These are phyloP conservation scores for Suhomyces xylopsoci DNA, from an alignment of 805 yeast species.

Conservation along the genomic window DNA sequence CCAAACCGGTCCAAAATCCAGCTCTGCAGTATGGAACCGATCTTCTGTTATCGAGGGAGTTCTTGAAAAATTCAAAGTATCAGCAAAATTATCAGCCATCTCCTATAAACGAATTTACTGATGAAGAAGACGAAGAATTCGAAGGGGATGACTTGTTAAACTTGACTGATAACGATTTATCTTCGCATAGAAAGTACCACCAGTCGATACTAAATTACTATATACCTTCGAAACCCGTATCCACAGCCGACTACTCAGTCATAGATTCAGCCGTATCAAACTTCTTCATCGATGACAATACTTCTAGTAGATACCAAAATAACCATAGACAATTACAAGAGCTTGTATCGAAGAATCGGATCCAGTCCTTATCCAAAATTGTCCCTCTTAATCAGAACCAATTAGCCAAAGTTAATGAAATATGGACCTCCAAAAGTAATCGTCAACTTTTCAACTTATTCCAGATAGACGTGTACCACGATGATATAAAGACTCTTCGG, in stretches of 20 bases:
- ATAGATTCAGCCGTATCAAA: constrained; percentile 17
- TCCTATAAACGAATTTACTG: background rate
- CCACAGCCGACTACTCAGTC: constrained; percentile 26
- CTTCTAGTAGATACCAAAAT: constrained; percentile 12
- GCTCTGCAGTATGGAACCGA: constrained; percentile 36
- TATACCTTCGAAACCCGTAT: constrained; percentile 23
- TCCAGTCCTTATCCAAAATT: constrained; percentile 4
- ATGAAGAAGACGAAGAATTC: background rate
- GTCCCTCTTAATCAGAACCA: constrained; percentile 29
- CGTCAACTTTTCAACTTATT: constrained; percentile 30
- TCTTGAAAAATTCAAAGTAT: constrained; percentile 18
- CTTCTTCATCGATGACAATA: constrained; percentile 8
- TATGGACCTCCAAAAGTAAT: constrained; percentile 26
- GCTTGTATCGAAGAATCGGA: constrained; percentile 2
- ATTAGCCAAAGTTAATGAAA: constrained; percentile 26
- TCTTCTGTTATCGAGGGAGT: constrained; percentile 17
- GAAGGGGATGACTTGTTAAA: constrained; percentile 3
- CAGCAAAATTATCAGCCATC: constrained; percentile 35
- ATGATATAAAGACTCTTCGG: constrained; percentile 69
- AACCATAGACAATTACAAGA: constrained; percentile 5
- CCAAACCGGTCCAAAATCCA: too few species aligned
- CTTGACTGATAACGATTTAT: background rate
- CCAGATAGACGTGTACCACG: constrained; percentile 56
- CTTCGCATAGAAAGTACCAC: constrained; percentile 24
- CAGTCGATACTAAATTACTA: constrained; percentile 11